Percentiles rank a stretch among this genome's conserved stretches.
These are phyloP conservation scores for Malassezia japonica DNA, from an alignment of 1,284 basidiomycete species.

Conservation along the genomic window DNA sequence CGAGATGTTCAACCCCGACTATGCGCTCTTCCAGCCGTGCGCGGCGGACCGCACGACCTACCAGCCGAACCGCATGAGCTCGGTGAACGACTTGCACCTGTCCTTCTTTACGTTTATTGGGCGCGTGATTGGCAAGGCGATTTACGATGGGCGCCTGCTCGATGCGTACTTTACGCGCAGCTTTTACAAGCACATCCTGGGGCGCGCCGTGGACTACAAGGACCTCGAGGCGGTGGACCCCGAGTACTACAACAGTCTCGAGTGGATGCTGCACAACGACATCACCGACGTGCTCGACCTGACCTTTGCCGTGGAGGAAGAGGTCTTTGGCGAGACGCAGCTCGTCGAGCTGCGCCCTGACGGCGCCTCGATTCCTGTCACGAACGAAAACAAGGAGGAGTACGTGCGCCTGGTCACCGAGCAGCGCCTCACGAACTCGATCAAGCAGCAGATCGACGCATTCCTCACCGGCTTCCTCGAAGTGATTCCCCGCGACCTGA, in stretches of 20 bases:
- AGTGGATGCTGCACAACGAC: conserved; percentile 51
- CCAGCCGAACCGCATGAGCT: conserved; percentile 87
- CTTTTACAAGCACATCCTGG: conserved; percentile 48
- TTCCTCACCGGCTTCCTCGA: conserved; percentile 89
- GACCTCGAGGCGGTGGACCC: conserved; percentile 46
- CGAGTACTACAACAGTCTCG: conserved; percentile 73
- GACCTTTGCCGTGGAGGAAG: conserved; percentile 80
- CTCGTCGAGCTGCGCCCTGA: conserved; percentile 41
- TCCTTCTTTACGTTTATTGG: conserved; percentile 99
- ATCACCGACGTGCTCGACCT: conserved; percentile 65
- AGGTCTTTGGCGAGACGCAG: conserved; percentile 55
- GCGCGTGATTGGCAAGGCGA: conserved; percentile 85
- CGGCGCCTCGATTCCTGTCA: conserved; percentile 37
- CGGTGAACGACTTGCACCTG: conserved; percentile 76
- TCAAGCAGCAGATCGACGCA: conserved; percentile 59
- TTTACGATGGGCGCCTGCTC: conserved; percentile 85
- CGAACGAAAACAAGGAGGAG: conserved; percentile 85
- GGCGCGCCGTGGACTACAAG: conserved; percentile 41
- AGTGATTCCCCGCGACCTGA: conserved; percentile 61
- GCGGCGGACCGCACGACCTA: conserved; percentile 79
- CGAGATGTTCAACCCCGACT: conserved; percentile 99
- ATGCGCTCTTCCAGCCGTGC: conserved; percentile 89
- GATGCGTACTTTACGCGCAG: conserved; percentile 85
- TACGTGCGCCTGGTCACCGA: conserved; percentile 85
- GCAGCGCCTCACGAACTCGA: conserved; percentile 85